phyloP scores from a whole-genome alignment of 306 rosid species.

The Lotus japonicus region DNA sequence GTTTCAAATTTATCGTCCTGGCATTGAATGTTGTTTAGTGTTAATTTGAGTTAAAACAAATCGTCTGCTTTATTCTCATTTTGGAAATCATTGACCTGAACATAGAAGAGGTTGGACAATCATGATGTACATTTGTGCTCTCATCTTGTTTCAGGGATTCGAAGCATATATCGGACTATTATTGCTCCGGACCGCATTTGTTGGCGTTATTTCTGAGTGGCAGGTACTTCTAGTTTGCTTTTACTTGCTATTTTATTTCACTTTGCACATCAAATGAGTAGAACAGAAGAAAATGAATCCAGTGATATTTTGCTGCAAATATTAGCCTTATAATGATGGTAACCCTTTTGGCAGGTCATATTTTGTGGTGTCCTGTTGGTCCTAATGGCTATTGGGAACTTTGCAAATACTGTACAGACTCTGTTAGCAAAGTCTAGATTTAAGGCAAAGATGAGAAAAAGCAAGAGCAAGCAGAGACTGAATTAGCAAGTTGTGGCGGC shows the following conservation, averaged over 20 bases:
- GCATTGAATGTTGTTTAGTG: background rate
- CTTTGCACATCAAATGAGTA: background rate
- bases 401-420: constrained; percentile 79
- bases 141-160: constrained; percentile 54
- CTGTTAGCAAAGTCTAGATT: constrained; percentile 81
- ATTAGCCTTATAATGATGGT: constrained; percentile 5
- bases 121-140: constrained; percentile 9
- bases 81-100: constrained; percentile 6
- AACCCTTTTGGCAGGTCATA: constrained; percentile 58
- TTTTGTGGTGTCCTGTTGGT: constrained; percentile 78
- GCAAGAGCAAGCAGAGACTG: constrained; percentile 84
- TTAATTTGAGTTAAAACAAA: background rate
- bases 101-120: background rate
- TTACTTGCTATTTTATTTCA: constrained; percentile 3
- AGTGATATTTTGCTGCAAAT: constrained; percentile 1
- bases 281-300: background rate
- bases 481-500: constrained; percentile 25
- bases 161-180: constrained; percentile 87
- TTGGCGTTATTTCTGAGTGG: constrained; percentile 77
- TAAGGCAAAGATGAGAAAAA: constrained; percentile 93
- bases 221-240: constrained; percentile 52
- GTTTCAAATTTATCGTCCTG: background rate
- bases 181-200: constrained; percentile 69
- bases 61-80: background rate
- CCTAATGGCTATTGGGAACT: constrained; percentile 91